Conservation (phyloP, 768 basidiomycete genomes). For the Coprinopsis cinerea region DNA sequence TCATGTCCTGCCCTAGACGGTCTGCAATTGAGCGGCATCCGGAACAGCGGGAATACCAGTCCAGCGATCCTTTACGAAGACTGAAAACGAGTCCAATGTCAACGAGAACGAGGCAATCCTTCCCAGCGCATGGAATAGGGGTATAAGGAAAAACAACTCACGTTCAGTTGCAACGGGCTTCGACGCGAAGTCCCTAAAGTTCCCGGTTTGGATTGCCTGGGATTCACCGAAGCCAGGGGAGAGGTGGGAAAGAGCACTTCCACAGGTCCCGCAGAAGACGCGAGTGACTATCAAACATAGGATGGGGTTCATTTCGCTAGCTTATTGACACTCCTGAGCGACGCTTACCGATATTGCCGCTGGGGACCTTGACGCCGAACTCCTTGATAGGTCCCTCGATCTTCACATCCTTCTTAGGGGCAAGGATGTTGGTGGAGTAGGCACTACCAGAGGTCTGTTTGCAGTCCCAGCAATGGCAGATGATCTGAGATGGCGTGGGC, state of each 20-base stretch:
- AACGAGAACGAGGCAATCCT: background rate
- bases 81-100: constrained; percentile 11
- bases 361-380: constrained; percentile 24
- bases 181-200: constrained; percentile 25
- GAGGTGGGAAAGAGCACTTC: constrained; percentile 31
- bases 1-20: too few species aligned
- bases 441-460: constrained; percentile 32
- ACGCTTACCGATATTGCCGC: constrained; percentile 27
- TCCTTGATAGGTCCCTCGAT: constrained; percentile 28
- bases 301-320: background rate
- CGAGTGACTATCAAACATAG: constrained; percentile 22
- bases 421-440: constrained; percentile 33
- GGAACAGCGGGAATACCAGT: constrained; percentile 1
- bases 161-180: constrained; percentile 26
- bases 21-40: constrained; percentile 1
- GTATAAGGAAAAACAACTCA: constrained; percentile 15
- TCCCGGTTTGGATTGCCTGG: constrained; percentile 34
- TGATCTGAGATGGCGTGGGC: constrained; percentile 17
- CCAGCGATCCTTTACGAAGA: constrained; percentile 33
- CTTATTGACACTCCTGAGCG: background rate
- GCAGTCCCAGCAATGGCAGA: constrained; percentile 35
- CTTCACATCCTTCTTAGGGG: constrained; percentile 25
- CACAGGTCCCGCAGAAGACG: constrained; percentile 33
- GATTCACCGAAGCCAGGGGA: constrained; percentile 27
- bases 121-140: background rate